Percentiles rank a stretch among this genome's conserved stretches.
phyloP scores from a whole-genome alignment of 2,329 filamentous ascomycete genomes.

The Colletotrichum sp. region DNA sequence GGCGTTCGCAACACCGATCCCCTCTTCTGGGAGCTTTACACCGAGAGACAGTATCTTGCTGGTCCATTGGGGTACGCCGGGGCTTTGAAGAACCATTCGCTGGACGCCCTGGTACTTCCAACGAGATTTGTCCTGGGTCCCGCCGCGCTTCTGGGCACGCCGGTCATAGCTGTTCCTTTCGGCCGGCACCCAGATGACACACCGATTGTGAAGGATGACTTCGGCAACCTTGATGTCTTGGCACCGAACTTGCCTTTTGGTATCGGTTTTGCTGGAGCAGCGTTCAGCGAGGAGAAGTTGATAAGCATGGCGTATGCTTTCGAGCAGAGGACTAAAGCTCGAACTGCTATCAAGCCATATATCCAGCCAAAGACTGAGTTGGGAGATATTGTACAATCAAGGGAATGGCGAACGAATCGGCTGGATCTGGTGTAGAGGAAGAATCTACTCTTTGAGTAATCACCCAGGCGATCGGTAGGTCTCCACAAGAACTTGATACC shows the following conservation, averaged over 20 bases:
- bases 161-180: slow-evolving; percentile 68
- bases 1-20: slow-evolving; percentile 59
- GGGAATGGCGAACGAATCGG: not conserved
- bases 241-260: slow-evolving; percentile 66
- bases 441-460: no score
- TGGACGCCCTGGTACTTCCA: slow-evolving; percentile 68
- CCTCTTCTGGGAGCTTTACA: slow-evolving; percentile 63
- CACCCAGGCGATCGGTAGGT: no score
- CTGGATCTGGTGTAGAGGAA: not conserved
- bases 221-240: slow-evolving; percentile 55
- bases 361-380: slow-evolving; percentile 32
- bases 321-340: slow-evolving; percentile 59
- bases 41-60: slow-evolving; percentile 54
- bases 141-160: slow-evolving; percentile 61
- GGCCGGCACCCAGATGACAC: slow-evolving; percentile 59
- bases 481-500: no score
- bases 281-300: slow-evolving; percentile 65
- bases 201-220: slow-evolving; percentile 45
- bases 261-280: slow-evolving; percentile 64
- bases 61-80: slow-evolving; percentile 64
- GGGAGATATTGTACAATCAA: not conserved
- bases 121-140: slow-evolving; percentile 51
- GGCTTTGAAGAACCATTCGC: slow-evolving; percentile 57
- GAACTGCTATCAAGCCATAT: slow-evolving; percentile 31
- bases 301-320: slow-evolving; percentile 72